phyloP scores from a whole-genome alignment of 148 eudicot species.

The Vaccinium vitisidaea region DNA sequence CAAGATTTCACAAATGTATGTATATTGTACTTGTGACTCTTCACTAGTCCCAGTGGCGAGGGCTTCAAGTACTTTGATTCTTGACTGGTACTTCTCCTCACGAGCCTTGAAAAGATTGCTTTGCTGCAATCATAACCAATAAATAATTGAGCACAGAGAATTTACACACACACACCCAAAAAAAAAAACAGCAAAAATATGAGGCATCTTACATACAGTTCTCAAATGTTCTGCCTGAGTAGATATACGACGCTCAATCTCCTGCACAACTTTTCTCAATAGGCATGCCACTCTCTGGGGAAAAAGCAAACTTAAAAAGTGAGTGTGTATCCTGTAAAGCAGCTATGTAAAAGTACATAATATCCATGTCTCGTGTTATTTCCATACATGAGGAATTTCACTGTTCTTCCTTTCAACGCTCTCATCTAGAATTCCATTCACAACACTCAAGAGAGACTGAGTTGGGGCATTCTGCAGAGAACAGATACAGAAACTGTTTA shows the following conservation, averaged over 20 bases:
- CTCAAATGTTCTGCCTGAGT: conserved; percentile 90
- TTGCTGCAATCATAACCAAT: conserved; percentile 53
- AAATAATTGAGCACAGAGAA: neutral
- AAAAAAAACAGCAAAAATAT: neutral
- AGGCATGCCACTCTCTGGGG: conserved; percentile 82
- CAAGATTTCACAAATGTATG: neutral
- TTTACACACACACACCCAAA: neutral
- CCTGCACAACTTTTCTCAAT: conserved; percentile 90
- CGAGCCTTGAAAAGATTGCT: conserved; percentile 76
- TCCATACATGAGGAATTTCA: conserved; percentile 83
- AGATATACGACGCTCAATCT: conserved; percentile 84
- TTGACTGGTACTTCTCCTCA: conserved; percentile 85
- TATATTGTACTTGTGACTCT: conserved; percentile 67
- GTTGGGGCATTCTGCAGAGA: conserved; percentile 91
- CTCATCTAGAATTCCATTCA: conserved; percentile 84
- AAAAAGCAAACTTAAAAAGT: conserved; percentile 16
- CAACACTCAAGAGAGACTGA: conserved; percentile 83
- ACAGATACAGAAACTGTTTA: conserved; percentile 8
- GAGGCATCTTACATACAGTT: conserved; percentile 33
- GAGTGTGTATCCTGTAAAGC: conserved; percentile 4
- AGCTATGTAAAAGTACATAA: neutral
- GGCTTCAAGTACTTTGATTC: conserved; percentile 87
- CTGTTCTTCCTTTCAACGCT: conserved; percentile 74
- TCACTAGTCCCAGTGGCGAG: conserved; percentile 79
- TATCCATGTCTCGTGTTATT: neutral